phyloP scores from a whole-genome alignment of 495 filamentous ascomycete genomes.

The Xylaria intraflava region DNA sequence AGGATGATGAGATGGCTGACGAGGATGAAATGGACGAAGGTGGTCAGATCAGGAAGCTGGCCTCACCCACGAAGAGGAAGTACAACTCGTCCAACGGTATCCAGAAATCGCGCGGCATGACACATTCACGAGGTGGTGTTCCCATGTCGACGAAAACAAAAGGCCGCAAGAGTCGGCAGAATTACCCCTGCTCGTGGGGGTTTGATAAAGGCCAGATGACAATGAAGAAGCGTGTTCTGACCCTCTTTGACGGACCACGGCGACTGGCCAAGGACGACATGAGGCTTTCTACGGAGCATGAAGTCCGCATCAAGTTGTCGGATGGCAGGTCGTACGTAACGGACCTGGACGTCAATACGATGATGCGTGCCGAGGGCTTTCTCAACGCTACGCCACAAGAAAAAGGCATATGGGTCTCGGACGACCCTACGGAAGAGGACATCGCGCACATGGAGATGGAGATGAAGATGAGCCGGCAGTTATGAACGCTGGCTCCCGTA shows the following conservation, averaged over 20 bases:
- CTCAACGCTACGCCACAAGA: constrained; percentile 70
- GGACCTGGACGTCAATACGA: constrained; percentile 85
- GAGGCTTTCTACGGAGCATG: constrained; percentile 94
- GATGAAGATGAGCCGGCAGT: constrained; percentile 26
- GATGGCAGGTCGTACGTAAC: constrained; percentile 75
- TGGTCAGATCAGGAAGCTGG: constrained; percentile 21
- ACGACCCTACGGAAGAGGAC: constrained; percentile 45
- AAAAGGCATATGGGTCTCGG: constrained; percentile 69
- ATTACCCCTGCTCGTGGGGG: constrained; percentile 90
- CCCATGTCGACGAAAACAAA: constrained; percentile 57
- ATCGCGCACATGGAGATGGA: constrained; percentile 41
- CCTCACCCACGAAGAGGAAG: constrained; percentile 25
- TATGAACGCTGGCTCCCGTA: not conserved
- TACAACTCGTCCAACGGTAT: constrained; percentile 44
- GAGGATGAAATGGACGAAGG: constrained; percentile 39
- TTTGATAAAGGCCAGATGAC: constrained; percentile 86
- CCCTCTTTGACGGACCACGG: constrained; percentile 83
- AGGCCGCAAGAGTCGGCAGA: constrained; percentile 71
- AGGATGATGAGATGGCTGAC: constrained; percentile 55
- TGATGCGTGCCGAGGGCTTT: constrained; percentile 80
- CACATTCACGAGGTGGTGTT: constrained; percentile 57
- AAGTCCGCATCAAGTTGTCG: constrained; percentile 76
- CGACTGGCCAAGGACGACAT: constrained; percentile 97
- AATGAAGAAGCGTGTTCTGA: constrained; percentile 92
- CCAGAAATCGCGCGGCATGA: constrained; percentile 50